Evolutionary conservation across 768 basidiomycete species (phyloP).

Genomic region (Chalciporus sphaerocephalus): DNA sequence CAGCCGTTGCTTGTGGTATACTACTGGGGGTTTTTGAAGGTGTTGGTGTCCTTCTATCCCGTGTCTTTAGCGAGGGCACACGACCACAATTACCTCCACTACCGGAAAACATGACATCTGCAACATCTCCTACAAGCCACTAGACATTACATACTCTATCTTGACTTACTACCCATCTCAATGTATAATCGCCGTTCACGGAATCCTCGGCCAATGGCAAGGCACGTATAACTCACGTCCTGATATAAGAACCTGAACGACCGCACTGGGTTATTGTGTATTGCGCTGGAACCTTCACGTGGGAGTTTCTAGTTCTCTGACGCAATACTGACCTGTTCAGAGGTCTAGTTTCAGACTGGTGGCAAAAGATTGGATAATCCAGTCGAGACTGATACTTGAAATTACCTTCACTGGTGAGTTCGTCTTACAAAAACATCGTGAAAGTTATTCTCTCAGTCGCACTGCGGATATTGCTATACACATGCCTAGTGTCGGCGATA

Average conservation of each 20-base stretch:
- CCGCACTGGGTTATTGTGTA: neutral
- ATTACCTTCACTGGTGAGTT: neutral
- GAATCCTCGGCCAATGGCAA: slow-evolving; percentile 26
- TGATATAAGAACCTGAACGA: neutral
- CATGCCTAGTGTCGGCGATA: slow-evolving; percentile 19
- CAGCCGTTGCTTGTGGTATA: slow-evolving; percentile 95
- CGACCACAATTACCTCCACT: slow-evolving; percentile 75
- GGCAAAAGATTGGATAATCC: neutral
- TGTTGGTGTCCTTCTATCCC: slow-evolving; percentile 86
- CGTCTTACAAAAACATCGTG: neutral
- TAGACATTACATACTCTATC: slow-evolving; percentile 42
- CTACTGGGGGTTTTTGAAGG: slow-evolving; percentile 92
- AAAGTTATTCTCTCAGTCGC: neutral
- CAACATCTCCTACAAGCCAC: slow-evolving; percentile 45
- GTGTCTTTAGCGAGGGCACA: slow-evolving; percentile 82
- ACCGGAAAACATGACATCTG: slow-evolving; percentile 49
- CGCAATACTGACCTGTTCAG: neutral
- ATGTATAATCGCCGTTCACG: slow-evolving; percentile 35
- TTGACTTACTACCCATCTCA: slow-evolving; percentile 32
- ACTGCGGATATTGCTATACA: neutral
- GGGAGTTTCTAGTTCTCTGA: too few relatives aligned
- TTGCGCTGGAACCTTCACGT: neutral
- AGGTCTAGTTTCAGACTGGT: slow-evolving; percentile 13
- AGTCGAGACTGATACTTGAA: slow-evolving; percentile 11
- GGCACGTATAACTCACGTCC: slow-evolving; percentile 13